These are phyloP conservation scores for Wilcoxina mikolae DNA, from an alignment of 495 filamentous ascomycete genomes.

Conservation along the genomic window DNA sequence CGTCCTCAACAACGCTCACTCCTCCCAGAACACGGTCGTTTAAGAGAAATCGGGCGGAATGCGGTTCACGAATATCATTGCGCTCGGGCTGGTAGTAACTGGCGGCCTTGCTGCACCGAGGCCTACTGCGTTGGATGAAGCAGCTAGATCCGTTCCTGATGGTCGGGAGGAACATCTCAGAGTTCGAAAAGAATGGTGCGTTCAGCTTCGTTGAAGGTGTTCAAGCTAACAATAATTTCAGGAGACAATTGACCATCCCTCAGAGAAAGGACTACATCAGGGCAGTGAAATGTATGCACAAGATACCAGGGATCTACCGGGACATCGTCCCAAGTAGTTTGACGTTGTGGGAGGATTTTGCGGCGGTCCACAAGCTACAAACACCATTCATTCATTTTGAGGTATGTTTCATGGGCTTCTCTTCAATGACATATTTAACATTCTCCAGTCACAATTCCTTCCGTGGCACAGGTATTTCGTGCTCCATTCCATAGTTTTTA, in stretches of 20 bases:
- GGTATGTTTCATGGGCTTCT: slow-evolving; percentile 2
- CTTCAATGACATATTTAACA: neutral
- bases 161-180: neutral
- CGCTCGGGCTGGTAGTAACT: neutral
- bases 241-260: neutral
- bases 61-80: neutral
- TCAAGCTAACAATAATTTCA: neutral
- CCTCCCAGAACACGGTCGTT: too few relatives aligned
- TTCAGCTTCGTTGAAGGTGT: neutral
- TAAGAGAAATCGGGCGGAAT: too few relatives aligned
- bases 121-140: neutral
- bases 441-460: slow-evolving; percentile 24
- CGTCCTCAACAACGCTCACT: too few relatives aligned
- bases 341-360: slow-evolving; percentile 55
- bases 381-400: slow-evolving; percentile 14
- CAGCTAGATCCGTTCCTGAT: neutral
- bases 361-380: slow-evolving; percentile 12
- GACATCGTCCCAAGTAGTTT: slow-evolving; percentile 28
- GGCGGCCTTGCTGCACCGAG: neutral
- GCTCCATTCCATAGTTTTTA: too few relatives aligned
- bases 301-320: slow-evolving; percentile 34
- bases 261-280: slow-evolving; percentile 37
- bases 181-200: slow-evolving; percentile 8
- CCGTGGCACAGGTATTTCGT: slow-evolving; percentile 29
- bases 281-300: slow-evolving; percentile 50